phyloP scores from a whole-genome alignment of 352 stramenopile species.

The Phytophthora cajani region DNA sequence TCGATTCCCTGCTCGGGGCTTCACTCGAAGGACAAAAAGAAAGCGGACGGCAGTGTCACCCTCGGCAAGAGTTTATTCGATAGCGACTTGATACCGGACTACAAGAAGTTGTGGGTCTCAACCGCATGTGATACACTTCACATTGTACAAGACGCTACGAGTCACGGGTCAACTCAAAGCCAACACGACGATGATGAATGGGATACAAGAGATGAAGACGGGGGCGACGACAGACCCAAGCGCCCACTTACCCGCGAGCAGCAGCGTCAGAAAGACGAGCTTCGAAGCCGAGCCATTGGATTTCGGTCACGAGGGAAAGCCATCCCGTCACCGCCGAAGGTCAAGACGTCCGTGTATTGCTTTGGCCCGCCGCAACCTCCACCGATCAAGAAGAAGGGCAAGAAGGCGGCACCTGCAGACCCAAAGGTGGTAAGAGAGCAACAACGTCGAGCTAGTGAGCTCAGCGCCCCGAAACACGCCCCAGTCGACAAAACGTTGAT shows the following conservation, averaged over 20 bases:
- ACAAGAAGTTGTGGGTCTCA: conserved; percentile 57
- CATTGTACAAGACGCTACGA: conserved; percentile 50
- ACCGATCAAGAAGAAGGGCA: conserved; percentile 39
- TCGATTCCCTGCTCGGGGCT: conserved; percentile 56
- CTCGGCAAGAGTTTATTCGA: conserved; percentile 57
- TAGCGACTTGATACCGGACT: conserved; percentile 41
- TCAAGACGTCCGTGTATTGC: conserved; percentile 56
- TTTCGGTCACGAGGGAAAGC: conserved; percentile 71
- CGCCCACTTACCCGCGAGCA: conserved; percentile 58
- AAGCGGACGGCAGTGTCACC: conserved; percentile 14
- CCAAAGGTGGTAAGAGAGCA: conserved; percentile 55
- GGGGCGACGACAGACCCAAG: conserved; percentile 33
- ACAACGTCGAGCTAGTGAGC: conserved; percentile 55
- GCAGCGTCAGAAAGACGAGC: conserved; percentile 74
- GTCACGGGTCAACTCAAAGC: conserved; percentile 13
- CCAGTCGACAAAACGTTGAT: conserved; percentile 67
- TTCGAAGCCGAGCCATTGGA: conserved; percentile 62
- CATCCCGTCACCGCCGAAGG: conserved; percentile 54
- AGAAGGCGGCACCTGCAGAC: conserved; percentile 44
- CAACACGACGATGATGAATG: conserved; percentile 33
- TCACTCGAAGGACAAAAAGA: conserved; percentile 69
- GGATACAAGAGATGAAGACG: conserved; percentile 40
- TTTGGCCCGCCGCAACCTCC: conserved; percentile 57
- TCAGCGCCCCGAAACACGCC: conserved; percentile 72
- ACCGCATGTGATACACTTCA: conserved; percentile 62